phyloP scores from a whole-genome alignment of 345 rosid genomes.

The Carallia brachiata region DNA sequence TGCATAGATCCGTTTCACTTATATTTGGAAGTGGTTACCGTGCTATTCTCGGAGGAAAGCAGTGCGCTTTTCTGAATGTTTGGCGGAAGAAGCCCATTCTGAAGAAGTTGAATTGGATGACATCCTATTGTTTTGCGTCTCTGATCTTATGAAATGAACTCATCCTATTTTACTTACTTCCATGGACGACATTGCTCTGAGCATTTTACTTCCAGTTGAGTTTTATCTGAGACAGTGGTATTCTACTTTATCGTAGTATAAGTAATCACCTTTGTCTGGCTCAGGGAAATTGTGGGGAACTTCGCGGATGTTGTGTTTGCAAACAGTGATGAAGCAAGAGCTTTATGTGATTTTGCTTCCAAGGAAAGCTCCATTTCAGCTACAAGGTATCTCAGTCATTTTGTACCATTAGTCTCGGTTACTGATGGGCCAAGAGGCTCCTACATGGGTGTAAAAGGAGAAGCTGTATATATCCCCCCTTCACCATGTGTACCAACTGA shows the following conservation, averaged over 20 bases:
- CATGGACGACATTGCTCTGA: too few relatives aligned
- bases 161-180: too few relatives aligned
- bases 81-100: too few relatives aligned
- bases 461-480: conserved; percentile 86
- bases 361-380: conserved; percentile 75
- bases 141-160: too few relatives aligned
- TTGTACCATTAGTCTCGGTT: conserved; percentile 81
- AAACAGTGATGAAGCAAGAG: conserved; percentile 85
- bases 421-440: conserved; percentile 90
- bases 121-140: too few relatives aligned
- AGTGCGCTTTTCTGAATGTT: too few relatives aligned
- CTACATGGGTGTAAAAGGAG: conserved; percentile 93
- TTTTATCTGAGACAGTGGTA: neutral
- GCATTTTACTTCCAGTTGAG: too few relatives aligned
- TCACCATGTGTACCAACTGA: conserved; percentile 79
- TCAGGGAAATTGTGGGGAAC: conserved; percentile 88
- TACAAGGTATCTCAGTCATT: conserved; percentile 83
- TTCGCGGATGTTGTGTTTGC: conserved; percentile 80
- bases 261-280: neutral
- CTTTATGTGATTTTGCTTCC: conserved; percentile 69
- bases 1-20: too few relatives aligned
- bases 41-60: too few relatives aligned
- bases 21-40: too few relatives aligned
- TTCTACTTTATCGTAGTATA: neutral
- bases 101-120: too few relatives aligned